Percentiles rank a stretch among this genome's conserved stretches.
phyloP scores from a whole-genome alignment of 805 yeast genomes.

The Wickerhamomyces kurtzmanii region DNA sequence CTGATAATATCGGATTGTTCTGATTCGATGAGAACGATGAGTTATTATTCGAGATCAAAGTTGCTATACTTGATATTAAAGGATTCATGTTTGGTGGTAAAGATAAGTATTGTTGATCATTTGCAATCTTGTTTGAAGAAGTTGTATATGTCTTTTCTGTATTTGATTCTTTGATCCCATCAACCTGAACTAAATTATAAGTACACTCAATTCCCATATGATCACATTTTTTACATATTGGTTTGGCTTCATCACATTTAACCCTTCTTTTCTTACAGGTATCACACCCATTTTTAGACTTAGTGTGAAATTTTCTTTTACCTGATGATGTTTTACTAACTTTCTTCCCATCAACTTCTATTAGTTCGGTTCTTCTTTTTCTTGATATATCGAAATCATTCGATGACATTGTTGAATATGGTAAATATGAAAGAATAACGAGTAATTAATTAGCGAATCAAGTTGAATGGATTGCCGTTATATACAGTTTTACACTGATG shows the following conservation, averaged over 20 bases:
- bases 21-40: too few species aligned
- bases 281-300: conserved; percentile 81
- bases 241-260: conserved; percentile 84
- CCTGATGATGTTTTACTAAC: conserved; percentile 41
- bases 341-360: conserved; percentile 27
- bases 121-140: not conserved
- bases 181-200: too few species aligned
- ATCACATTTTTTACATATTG: conserved; percentile 68
- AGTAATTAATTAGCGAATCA: too few species aligned
- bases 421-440: too few species aligned
- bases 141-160: not conserved
- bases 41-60: too few species aligned
- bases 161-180: too few species aligned
- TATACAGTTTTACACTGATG: not conserved
- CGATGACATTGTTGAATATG: too few species aligned
- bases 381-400: conserved; percentile 1
- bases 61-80: too few species aligned
- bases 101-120: too few species aligned
- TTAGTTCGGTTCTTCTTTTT: conserved; percentile 19
- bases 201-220: conserved; percentile 75
- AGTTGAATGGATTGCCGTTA: conserved; percentile 3
- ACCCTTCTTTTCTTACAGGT: conserved; percentile 87
- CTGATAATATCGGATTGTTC: too few species aligned
- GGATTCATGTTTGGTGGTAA: too few species aligned
- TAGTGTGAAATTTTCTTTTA: conserved; percentile 82